Evolutionary conservation across 2,329 filamentous ascomycete species (phyloP).

Genomic region (Onygena corvina): DNA sequence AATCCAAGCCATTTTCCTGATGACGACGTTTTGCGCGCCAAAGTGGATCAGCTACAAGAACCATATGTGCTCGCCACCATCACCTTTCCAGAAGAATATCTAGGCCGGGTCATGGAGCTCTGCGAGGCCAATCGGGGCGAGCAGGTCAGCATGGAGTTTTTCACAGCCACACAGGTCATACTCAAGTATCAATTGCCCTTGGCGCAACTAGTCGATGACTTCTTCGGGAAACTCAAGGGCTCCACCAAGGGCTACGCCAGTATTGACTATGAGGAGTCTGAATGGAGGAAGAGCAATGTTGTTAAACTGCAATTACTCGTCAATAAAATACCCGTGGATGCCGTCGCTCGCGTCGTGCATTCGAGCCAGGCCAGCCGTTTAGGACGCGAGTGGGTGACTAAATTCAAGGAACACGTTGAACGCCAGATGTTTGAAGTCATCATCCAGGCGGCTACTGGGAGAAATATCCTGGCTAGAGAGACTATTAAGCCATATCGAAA

Average conservation of each 20-base stretch:
- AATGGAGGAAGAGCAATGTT: slow-evolving; percentile 67
- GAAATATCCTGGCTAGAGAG: slow-evolving; percentile 74
- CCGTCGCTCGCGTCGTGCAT: slow-evolving; percentile 83
- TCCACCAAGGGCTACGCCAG: slow-evolving; percentile 90
- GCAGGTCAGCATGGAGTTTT: slow-evolving; percentile 80
- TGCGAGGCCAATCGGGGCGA: slow-evolving; percentile 82
- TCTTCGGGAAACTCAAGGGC: slow-evolving; percentile 93
- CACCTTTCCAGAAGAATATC: slow-evolving; percentile 84
- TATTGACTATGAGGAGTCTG: slow-evolving; percentile 91
- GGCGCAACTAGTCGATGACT: slow-evolving; percentile 83
- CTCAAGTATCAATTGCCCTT: slow-evolving; percentile 83
- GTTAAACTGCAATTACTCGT: slow-evolving; percentile 86
- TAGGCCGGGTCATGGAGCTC: slow-evolving; percentile 87
- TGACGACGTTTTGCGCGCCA: slow-evolving; percentile 44
- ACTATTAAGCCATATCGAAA: slow-evolving; percentile 95
- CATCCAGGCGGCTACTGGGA: slow-evolving; percentile 80
- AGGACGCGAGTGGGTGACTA: slow-evolving; percentile 77
- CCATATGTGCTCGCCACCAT: slow-evolving; percentile 73
- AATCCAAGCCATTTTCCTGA: slow-evolving; percentile 87
- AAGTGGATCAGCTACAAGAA: slow-evolving; percentile 53
- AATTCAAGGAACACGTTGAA: slow-evolving; percentile 95
- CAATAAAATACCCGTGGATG: slow-evolving; percentile 87
- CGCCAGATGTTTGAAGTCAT: slow-evolving; percentile 95
- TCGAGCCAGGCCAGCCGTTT: slow-evolving; percentile 66
- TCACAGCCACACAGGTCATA: slow-evolving; percentile 84